A percentile compares a stretch with the other conserved stretches of the same genome.
Evolutionary conservation across 495 filamentous ascomycete species (phyloP).

Genomic region (Bryoglossum gracile): DNA sequence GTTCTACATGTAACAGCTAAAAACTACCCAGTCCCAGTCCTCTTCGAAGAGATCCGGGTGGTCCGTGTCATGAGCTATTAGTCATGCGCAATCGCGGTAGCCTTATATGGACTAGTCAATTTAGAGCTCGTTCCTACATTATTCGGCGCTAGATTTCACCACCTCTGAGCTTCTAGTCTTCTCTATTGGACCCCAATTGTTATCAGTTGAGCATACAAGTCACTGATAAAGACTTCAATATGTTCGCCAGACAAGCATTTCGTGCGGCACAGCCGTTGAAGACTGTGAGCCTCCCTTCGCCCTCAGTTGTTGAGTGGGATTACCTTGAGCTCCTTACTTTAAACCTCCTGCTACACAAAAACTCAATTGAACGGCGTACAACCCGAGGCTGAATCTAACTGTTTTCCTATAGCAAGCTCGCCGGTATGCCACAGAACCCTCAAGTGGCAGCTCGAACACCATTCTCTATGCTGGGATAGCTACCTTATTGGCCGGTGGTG

Average conservation of each 20-base stretch:
- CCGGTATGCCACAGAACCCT: constrained; percentile 46
- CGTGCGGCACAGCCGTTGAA: constrained; percentile 40
- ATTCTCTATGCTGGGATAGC: constrained; percentile 34
- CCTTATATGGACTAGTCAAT: no score
- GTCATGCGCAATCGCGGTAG: no score
- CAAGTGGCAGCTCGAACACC: constrained; percentile 32
- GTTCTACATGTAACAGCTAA: no score
- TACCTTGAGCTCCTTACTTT: constrained; percentile 7
- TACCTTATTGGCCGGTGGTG: constrained; percentile 36
- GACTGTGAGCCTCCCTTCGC: constrained; percentile 32
- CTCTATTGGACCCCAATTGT: not conserved
- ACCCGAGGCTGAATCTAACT: not conserved
- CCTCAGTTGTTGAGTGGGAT: constrained; percentile 25
- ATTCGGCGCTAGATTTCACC: no score
- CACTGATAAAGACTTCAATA: constrained; percentile 17
- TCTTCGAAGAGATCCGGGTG: no score
- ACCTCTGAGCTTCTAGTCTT: not conserved
- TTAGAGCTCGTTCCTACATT: no score
- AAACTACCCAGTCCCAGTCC: no score
- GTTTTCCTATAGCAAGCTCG: constrained; percentile 31
- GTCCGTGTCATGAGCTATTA: no score
- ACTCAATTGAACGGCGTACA: constrained; percentile 1
- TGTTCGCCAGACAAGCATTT: constrained; percentile 40
- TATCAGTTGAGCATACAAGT: constrained; percentile 1
- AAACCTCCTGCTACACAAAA: constrained; percentile 7